phyloP scores from a whole-genome alignment of 2,329 filamentous ascomycete genomes.

The Hypocrella siamensis region DNA sequence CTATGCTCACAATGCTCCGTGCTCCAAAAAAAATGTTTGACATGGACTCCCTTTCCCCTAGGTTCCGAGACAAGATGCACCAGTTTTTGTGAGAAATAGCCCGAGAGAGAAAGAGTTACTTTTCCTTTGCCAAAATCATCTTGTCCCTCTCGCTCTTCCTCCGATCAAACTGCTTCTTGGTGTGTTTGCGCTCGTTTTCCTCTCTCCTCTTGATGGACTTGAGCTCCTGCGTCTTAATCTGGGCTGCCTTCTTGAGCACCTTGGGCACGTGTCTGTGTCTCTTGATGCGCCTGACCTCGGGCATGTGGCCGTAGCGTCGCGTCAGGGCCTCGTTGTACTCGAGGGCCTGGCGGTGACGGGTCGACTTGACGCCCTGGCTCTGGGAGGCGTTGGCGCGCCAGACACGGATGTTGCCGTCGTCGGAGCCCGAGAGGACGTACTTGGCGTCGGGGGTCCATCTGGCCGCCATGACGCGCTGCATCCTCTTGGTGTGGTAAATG shows the following conservation, averaged over 20 bases:
- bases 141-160: slow-evolving; percentile 76
- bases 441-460: slow-evolving; percentile 79
- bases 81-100: too few relatives aligned
- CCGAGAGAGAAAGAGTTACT: slow-evolving; percentile 22
- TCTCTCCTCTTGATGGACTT: slow-evolving; percentile 76
- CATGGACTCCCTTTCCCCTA: too few relatives aligned
- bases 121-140: slow-evolving; percentile 60
- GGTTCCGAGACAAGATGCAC: too few relatives aligned
- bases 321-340: slow-evolving; percentile 84
- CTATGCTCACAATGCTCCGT: too few relatives aligned
- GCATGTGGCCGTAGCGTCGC: slow-evolving; percentile 84
- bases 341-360: slow-evolving; percentile 69
- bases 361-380: slow-evolving; percentile 70
- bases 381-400: slow-evolving; percentile 82
- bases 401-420: slow-evolving; percentile 76
- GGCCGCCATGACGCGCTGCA: slow-evolving; percentile 84
- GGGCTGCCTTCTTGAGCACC: slow-evolving; percentile 84
- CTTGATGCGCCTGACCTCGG: slow-evolving; percentile 80
- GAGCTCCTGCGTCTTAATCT: slow-evolving; percentile 87
- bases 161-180: slow-evolving; percentile 63
- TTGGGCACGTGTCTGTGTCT: slow-evolving; percentile 84
- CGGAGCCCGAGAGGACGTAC: slow-evolving; percentile 79
- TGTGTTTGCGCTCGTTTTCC: slow-evolving; percentile 89
- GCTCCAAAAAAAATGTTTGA: too few relatives aligned
- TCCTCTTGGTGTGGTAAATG: slow-evolving; percentile 93